Base-by-base conservation (phyloP, 768 basidiomycete species). In the Gelatoporia subvermispora region DNA sequence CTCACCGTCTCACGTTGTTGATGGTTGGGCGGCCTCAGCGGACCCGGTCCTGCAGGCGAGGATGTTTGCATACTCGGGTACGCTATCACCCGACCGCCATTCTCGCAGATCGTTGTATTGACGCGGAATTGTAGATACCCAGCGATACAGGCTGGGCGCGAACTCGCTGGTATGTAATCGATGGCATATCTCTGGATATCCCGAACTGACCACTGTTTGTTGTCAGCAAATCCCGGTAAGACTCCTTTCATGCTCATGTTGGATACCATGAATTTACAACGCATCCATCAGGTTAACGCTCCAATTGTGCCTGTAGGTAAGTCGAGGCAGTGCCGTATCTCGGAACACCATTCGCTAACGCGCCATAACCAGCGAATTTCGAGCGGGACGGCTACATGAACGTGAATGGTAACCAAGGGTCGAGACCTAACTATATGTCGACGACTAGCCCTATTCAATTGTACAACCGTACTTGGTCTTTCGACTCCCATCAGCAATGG, bases 41-140 rank as follows among this genome's bases (percentile, higher is more conserved):
- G 80, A 82, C 61, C 81, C 79, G 1, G 77, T 77, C 36, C 71
- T 82, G 18, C 80, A 82, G 60, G 70, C 72, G 16, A 74, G 79
- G 28, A 64, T 81, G 45, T 82, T 81, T 65, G 73, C 77, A 1
- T 82, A 83, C 58, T 73, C 72, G 37, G 76, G 75, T 68, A 55
- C 51, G 63, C 22, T 20, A 16, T 24, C 7, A 8, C 3, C n/a
- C 40, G 37, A 39, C n/a, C n/a, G n/a, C n/a, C n/a, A n/a, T n/a
- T 8, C 13, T 22, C 5, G 28, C 17, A 35, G 35, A 11, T 44
- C 38, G 31, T 8, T 35, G 31, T 18, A 38, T 42, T 41, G 41
- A 48, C 43, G 16, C 1, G 3, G 2, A 17, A n/a, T 25, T 9
- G 4, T 41, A 65, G 71, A 73, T 54, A 65, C 70, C 1, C 68